phyloP scores from a whole-genome alignment of 495 filamentous ascomycete species.

The Astrothelium subdiscretum region DNA sequence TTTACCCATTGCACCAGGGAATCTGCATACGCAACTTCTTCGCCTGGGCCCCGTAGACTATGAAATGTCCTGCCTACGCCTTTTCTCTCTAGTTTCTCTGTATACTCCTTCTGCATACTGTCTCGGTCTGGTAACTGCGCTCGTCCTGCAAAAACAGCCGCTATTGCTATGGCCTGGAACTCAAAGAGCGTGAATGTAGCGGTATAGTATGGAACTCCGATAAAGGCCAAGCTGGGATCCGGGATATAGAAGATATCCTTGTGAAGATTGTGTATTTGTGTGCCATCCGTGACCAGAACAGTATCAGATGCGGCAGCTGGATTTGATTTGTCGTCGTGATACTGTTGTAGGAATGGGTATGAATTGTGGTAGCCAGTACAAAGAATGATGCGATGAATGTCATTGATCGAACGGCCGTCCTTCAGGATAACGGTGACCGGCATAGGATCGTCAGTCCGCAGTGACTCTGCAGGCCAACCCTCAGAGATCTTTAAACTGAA shows the following conservation, averaged over 20 bases:
- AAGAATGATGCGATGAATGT: slow-evolving; percentile 44
- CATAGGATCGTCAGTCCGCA: slow-evolving; percentile 13
- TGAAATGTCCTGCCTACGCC: slow-evolving; percentile 44
- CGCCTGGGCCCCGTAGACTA: slow-evolving; percentile 25
- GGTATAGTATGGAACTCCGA: slow-evolving; percentile 49
- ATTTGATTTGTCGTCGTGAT: neutral
- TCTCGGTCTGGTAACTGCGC: slow-evolving; percentile 36
- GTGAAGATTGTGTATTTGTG: slow-evolving; percentile 55
- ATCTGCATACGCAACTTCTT: slow-evolving; percentile 44
- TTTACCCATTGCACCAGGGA: slow-evolving; percentile 46
- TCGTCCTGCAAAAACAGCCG: slow-evolving; percentile 42
- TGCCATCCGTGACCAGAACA: slow-evolving; percentile 50
- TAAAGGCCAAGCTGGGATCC: slow-evolving; percentile 48
- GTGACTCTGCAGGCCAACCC: neutral
- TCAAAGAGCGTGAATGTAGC: slow-evolving; percentile 56
- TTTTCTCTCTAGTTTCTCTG: slow-evolving; percentile 30
- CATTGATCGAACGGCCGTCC: slow-evolving; percentile 33
- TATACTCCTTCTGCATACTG: slow-evolving; percentile 44
- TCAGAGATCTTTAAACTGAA: slow-evolving; percentile 5
- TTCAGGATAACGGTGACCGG: slow-evolving; percentile 29
- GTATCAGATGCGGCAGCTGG: slow-evolving; percentile 35
- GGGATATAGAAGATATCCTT: slow-evolving; percentile 58
- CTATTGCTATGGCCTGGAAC: slow-evolving; percentile 49
- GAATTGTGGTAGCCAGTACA: slow-evolving; percentile 50
- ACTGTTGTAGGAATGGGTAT: neutral